A percentile compares a stretch with the other conserved stretches of the same genome.
Evolutionary conservation across 345 rosid genomes (phyloP).

Genomic region (Corchorus olitorius): DNA sequence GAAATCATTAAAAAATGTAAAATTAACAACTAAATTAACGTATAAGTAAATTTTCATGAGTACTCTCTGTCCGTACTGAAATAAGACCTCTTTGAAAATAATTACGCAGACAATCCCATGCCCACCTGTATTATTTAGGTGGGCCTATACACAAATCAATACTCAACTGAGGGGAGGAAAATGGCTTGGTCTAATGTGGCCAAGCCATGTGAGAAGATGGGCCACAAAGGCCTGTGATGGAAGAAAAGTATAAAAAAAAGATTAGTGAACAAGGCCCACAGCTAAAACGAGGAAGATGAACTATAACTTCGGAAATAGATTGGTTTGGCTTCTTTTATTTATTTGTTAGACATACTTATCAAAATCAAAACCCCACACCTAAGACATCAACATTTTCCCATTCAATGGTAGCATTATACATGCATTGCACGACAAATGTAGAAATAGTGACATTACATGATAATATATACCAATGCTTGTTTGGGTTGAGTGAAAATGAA

Average conservation of each 20-base stretch:
- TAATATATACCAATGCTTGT: too few relatives aligned
- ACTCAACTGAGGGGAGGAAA: not conserved
- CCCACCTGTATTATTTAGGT: not conserved
- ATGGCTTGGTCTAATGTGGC: not conserved
- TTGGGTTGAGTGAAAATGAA: too few relatives aligned
- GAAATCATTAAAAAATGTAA: not conserved
- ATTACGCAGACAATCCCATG: not conserved
- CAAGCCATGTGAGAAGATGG: conserved; percentile 29
- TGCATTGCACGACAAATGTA: not conserved
- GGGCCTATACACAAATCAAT: not conserved
- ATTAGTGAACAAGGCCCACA: conserved; percentile 23
- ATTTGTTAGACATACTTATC: not conserved
- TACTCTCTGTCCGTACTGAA: too few relatives aligned
- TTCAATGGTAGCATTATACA: not conserved
- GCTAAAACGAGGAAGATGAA: not conserved
- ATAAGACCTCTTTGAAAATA: too few relatives aligned
- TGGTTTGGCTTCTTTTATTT: not conserved
- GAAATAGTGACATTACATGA: not conserved
- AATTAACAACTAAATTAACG: too few relatives aligned
- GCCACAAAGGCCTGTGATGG: conserved; percentile 24
- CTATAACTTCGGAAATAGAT: not conserved
- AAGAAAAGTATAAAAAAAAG: not conserved
- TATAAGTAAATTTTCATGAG: too few relatives aligned
- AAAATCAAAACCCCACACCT: conserved; percentile 18
- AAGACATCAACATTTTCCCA: not conserved